These are phyloP conservation scores for Hyphopichia homilentoma DNA, from an alignment of 805 yeast genomes.

Conservation along the genomic window DNA sequence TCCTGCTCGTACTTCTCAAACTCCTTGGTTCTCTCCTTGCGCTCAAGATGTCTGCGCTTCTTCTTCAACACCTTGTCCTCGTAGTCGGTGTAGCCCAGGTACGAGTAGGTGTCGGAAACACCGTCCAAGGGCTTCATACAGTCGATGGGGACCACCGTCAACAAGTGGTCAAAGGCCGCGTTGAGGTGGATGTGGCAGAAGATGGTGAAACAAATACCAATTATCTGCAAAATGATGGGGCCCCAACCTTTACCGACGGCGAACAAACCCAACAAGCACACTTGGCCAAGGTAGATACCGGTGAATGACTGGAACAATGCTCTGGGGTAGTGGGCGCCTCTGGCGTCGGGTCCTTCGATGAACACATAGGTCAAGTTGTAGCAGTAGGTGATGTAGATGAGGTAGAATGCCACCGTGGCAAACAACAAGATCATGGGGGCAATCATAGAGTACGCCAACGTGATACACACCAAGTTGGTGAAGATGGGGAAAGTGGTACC, in stretches of 20 bases:
- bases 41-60: slow-evolving; percentile 5
- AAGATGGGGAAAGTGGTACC: slow-evolving; percentile 78
- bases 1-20: slow-evolving; percentile 18
- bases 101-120: slow-evolving; percentile 58
- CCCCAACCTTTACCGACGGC: slow-evolving; percentile 96
- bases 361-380: slow-evolving; percentile 74
- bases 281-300: slow-evolving; percentile 84
- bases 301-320: slow-evolving; percentile 85
- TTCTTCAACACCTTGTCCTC: slow-evolving; percentile 25
- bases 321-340: slow-evolving; percentile 83
- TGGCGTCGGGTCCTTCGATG: slow-evolving; percentile 63
- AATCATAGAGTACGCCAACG: slow-evolving; percentile 64
- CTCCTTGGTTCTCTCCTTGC: slow-evolving; percentile 10
- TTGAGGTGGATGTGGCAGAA: slow-evolving; percentile 66
- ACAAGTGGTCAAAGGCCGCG: slow-evolving; percentile 61
- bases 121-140: slow-evolving; percentile 79
- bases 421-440: slow-evolving; percentile 82
- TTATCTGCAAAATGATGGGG: slow-evolving; percentile 72
- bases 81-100: slow-evolving; percentile 30
- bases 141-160: slow-evolving; percentile 60
- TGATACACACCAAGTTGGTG: slow-evolving; percentile 65
- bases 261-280: slow-evolving; percentile 82
- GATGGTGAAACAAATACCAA: slow-evolving; percentile 60
- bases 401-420: slow-evolving; percentile 62
- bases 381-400: slow-evolving; percentile 72